Evolutionary conservation across 2,329 filamentous ascomycete species (phyloP).

Genomic region (Sporothrix pallida): DNA sequence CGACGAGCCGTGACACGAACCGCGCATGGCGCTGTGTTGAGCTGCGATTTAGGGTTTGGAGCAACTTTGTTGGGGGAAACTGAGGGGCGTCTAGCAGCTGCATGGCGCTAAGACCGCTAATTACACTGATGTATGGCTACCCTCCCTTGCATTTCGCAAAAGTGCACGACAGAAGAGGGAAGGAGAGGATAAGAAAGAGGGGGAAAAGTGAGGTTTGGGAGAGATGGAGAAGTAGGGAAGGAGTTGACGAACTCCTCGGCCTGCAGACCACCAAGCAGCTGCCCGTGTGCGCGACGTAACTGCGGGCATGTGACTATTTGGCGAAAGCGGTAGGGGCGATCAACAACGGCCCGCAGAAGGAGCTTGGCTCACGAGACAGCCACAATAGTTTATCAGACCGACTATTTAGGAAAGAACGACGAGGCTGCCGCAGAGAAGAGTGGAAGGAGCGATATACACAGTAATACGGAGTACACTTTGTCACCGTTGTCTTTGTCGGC

Average conservation of each 20-base stretch:
- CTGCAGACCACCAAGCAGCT: not conserved
- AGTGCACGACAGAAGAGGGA: not conserved
- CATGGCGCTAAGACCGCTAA: conserved; percentile 25
- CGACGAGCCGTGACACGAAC: not conserved
- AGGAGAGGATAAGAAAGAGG: not conserved
- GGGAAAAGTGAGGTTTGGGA: not conserved
- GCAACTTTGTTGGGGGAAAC: not conserved
- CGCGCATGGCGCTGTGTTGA: conserved; percentile 13
- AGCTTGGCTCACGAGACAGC: not conserved
- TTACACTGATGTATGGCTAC: not conserved
- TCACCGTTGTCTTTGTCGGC: too few relatives aligned
- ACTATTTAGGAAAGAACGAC: too few relatives aligned
- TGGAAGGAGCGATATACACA: too few relatives aligned
- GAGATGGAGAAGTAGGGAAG: not conserved
- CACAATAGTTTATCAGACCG: too few relatives aligned
- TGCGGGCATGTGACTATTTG: conserved; percentile 8
- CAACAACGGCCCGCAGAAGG: not conserved
- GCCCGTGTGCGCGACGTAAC: conserved; percentile 19
- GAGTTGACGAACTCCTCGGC: conserved; percentile 9
- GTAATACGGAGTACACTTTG: too few relatives aligned
- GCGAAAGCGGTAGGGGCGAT: not conserved
- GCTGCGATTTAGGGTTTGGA: not conserved
- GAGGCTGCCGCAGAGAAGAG: too few relatives aligned
- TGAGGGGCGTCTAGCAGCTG: not conserved
- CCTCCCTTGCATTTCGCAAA: conserved; percentile 23